These are phyloP conservation scores for Quercus berberidifolia DNA, from an alignment of 306 rosid genomes.

Conservation along the genomic window DNA sequence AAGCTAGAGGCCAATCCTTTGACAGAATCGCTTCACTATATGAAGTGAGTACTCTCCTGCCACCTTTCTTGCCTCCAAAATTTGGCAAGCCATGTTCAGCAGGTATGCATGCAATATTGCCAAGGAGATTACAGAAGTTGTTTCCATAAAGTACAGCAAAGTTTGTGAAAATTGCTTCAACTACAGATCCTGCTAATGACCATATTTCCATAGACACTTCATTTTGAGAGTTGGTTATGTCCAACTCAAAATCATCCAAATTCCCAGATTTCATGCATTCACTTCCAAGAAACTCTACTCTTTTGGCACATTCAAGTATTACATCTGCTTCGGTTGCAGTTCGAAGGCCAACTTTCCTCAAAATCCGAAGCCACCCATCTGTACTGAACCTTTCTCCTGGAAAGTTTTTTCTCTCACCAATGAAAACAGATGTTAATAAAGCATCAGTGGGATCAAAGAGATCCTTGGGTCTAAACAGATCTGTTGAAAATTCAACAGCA, in stretches of 20 bases:
- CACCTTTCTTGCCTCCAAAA: conserved; percentile 53
- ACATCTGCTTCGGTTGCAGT: conserved; percentile 75
- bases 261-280: conserved; percentile 71
- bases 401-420: conserved; percentile 80
- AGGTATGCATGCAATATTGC: conserved; percentile 82
- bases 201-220: conserved; percentile 83
- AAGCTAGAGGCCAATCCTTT: conserved; percentile 94
- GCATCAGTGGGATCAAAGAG: conserved; percentile 90
- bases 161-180: conserved; percentile 80
- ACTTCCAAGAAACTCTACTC: conserved; percentile 82
- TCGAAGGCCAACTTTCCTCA: conserved; percentile 84
- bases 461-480: conserved; percentile 68
- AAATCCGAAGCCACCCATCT: conserved; percentile 85
- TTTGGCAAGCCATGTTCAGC: conserved; percentile 88
- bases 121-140: conserved; percentile 80
- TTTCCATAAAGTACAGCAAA: conserved; percentile 81
- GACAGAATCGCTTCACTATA: conserved; percentile 75
- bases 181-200: conserved; percentile 82
- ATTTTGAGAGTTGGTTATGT: conserved; percentile 36
- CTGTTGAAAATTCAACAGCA: conserved; percentile 81
- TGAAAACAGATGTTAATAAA: conserved; percentile 78
- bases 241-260: conserved; percentile 68
- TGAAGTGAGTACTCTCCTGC: conserved; percentile 86
- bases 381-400: conserved; percentile 93
- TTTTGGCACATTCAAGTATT: conserved; percentile 91